phyloP scores from a whole-genome alignment of 257 asterid genomes.

The Solanum pennellii region DNA sequence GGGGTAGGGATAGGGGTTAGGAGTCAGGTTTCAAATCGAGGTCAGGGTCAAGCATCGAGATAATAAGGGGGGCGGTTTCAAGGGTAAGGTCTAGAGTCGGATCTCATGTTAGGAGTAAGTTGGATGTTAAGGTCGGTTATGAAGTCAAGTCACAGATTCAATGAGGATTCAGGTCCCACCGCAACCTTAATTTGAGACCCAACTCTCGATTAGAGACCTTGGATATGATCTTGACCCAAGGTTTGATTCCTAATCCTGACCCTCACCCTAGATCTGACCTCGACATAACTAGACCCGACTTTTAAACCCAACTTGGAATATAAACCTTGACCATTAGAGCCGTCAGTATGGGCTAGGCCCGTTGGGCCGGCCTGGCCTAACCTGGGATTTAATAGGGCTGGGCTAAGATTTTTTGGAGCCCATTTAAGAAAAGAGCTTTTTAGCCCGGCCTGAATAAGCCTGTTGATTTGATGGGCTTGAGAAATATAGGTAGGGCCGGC shows the following conservation, averaged over 20 bases:
- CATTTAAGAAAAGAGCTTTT: no score
- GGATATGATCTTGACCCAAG: no score
- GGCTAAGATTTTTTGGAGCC: no score
- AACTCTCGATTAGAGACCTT: background rate
- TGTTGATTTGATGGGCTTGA: no score
- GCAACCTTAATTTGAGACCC: background rate
- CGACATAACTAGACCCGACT: background rate
- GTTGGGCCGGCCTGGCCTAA: no score
- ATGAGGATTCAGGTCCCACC: background rate
- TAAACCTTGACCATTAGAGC: background rate
- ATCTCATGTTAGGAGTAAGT: background rate
- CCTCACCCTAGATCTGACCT: background rate
- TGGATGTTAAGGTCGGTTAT: background rate
- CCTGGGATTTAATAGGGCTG: no score
- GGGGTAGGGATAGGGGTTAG: background rate
- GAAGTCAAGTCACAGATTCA: no score
- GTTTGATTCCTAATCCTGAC: no score
- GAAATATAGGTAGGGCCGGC: no score
- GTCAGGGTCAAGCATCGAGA: background rate
- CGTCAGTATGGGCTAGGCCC: no score
- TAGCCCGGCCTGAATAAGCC: no score
- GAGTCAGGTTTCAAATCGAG: background rate
- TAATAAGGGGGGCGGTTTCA: background rate
- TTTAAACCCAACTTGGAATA: background rate
- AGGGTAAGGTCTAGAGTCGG: background rate